A percentile compares a stretch with the other conserved stretches of the same genome.
phyloP scores from a whole-genome alignment of 2,329 filamentous ascomycete species.

The Sporothrix globosa region DNA sequence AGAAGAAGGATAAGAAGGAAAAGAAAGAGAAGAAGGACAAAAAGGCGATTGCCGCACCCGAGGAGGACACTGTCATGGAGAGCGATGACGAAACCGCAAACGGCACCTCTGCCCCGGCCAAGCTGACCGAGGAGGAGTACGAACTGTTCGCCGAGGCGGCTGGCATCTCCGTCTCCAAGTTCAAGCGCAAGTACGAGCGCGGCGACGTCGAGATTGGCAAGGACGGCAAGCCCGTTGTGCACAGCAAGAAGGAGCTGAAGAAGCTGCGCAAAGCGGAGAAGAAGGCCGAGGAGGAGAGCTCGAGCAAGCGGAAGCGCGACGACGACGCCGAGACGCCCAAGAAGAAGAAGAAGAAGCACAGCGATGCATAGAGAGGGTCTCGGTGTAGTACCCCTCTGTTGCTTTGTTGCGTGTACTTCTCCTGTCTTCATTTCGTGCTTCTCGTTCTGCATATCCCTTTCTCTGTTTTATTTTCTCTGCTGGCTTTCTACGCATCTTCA shows the following conservation, averaged over 20 bases:
- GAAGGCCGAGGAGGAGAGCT: constrained; percentile 46
- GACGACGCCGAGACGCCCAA: constrained; percentile 65
- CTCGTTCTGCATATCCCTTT: too few species aligned
- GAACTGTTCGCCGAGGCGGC: constrained; percentile 65
- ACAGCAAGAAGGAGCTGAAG: constrained; percentile 55
- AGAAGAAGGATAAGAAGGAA: constrained; percentile 37
- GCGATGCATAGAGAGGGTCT: constrained; percentile 27
- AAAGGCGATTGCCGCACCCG: constrained; percentile 20
- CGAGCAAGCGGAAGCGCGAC: constrained; percentile 68
- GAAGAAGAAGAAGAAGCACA: constrained; percentile 53
- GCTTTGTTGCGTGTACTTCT: neutral
- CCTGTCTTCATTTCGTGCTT: neutral
- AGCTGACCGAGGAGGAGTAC: constrained; percentile 60
- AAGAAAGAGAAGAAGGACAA: constrained; percentile 36
- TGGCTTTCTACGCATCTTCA: constrained; percentile 19
- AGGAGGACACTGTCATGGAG: constrained; percentile 33
- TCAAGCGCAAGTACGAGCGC: constrained; percentile 76
- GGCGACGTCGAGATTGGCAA: constrained; percentile 70
- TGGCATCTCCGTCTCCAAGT: constrained; percentile 73
- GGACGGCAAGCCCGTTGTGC: constrained; percentile 66
- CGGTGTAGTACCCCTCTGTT: too few species aligned
- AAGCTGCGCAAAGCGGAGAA: constrained; percentile 41
- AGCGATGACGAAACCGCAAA: constrained; percentile 27
- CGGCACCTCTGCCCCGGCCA: constrained; percentile 38
- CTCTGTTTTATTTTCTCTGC: neutral